phyloP scores from a whole-genome alignment of 2,329 filamentous ascomycete species.

The Hypoxylon sp. region DNA sequence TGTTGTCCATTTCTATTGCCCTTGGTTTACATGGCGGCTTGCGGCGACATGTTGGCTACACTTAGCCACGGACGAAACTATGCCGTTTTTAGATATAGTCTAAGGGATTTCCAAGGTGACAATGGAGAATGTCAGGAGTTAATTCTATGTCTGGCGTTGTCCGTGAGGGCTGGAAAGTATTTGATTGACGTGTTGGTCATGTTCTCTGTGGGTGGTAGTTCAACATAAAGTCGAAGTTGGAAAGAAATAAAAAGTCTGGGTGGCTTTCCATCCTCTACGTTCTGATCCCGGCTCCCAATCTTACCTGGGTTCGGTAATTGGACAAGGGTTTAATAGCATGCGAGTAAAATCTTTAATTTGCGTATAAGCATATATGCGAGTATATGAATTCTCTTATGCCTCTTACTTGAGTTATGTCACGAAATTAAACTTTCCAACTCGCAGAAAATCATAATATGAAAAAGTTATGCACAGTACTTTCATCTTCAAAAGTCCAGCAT shows the following conservation, averaged over 20 bases:
- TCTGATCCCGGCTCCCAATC: not conserved
- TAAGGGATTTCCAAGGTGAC: conserved; percentile 28
- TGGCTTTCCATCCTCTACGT: not conserved
- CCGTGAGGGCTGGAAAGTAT: conserved; percentile 31
- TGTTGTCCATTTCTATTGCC: conserved; percentile 17
- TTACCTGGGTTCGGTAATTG: not conserved
- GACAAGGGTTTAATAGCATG: not conserved
- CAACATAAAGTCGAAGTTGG: conserved; percentile 15
- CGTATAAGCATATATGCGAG: not conserved
- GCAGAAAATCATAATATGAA: not conserved
- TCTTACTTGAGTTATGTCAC: not conserved
- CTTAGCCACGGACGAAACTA: conserved; percentile 37
- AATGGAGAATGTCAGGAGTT: conserved; percentile 37
- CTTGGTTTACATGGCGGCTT: conserved; percentile 21
- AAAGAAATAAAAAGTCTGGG: conserved; percentile 2
- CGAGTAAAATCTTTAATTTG: too few relatives aligned
- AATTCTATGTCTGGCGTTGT: conserved; percentile 39
- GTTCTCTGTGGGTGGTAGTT: conserved; percentile 3
- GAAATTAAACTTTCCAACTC: not conserved
- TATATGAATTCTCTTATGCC: too few relatives aligned
- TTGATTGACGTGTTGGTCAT: conserved; percentile 22
- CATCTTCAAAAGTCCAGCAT: not conserved
- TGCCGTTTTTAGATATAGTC: conserved; percentile 20
- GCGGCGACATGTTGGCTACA: conserved; percentile 32
- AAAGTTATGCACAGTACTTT: not conserved